A percentile compares a stretch with the other conserved stretches of the same genome.
These are phyloP conservation scores for Flaveria ramosissima DNA, from an alignment of 129 eudicot genomes.

Conservation along the genomic window DNA sequence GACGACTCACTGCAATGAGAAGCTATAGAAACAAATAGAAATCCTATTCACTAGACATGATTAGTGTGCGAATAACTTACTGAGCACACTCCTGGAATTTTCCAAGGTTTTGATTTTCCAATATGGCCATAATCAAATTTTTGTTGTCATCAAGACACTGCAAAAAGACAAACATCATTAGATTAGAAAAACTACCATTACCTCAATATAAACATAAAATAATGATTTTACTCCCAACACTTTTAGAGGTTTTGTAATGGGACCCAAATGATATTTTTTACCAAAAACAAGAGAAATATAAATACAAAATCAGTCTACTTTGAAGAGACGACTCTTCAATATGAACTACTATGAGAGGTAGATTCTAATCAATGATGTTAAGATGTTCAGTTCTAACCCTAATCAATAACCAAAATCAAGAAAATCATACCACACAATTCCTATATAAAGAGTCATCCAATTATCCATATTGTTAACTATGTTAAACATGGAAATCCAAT, in stretches of 20 bases:
- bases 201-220: slow-evolving; percentile 6
- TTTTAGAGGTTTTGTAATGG: neutral
- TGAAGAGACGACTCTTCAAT: neutral
- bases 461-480: neutral
- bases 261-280: neutral
- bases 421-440: neutral
- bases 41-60: neutral
- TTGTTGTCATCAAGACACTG: slow-evolving; percentile 91
- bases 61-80: slow-evolving; percentile 50
- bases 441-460: neutral
- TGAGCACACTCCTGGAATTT: slow-evolving; percentile 79
- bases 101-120: slow-evolving; percentile 83
- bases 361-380: neutral
- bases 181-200: neutral
- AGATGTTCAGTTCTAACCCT: neutral
- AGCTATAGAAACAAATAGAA: neutral
- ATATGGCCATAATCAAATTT: slow-evolving; percentile 81
- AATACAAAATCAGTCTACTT: neutral
- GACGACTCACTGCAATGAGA: neutral
- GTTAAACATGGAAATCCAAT: neutral
- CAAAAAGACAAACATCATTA: slow-evolving; percentile 35
- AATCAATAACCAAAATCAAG: neutral
- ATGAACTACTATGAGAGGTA: neutral
- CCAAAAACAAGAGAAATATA: neutral
- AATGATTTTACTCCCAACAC: slow-evolving; percentile 3